Evolutionary conservation across 164 flowering plant species (phyloP), one percentile per base, ranked within the genome.

Genomic region (Sedum album): DNA sequence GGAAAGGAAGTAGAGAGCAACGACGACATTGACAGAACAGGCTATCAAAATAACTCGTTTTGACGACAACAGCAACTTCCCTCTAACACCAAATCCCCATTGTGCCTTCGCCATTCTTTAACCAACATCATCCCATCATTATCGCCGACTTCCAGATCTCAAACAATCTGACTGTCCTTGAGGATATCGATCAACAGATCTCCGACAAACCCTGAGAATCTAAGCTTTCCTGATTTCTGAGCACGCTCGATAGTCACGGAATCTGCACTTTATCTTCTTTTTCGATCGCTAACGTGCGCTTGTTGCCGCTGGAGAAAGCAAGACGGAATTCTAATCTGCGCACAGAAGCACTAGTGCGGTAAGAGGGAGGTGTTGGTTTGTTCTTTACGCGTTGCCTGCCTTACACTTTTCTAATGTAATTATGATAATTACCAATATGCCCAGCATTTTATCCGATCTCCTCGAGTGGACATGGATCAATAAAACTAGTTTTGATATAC

Each of bases 1-100:
- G 73, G 79, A 89, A 51, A 95, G 84, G 72, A 86, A 87, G 75
- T 75, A 92, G 38, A 95, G 94, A 70, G 94, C 96, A 48, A 89
- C 82, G 17, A 83, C 77, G 69, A 92, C 79, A 80, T 92, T 95
- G 71, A 92, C 44, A 17, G 81, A 82, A 72, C 99, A 92, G 71
- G 90, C 74, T 31, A 89, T 44, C 36, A 90, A 71, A 41, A 96
- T 86, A n/a, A 79, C 84, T 66, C 80, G 78, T 83, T 87, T 86
- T 9, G 94, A 87, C 70, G 79, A 79, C 81, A 78, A 82, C 68
- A 72, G 71, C 20, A 73, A 78, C 76, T 82, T 74, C 62, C 82
- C 82, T 18, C 26, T 65, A 18, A 72, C 74, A 51, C 66, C 71
- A 60, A 77, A 77, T 53, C 78, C 79, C 85, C 84, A 79, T 42